Evolutionary conservation across 1,284 basidiomycete genomes (phyloP).

Genomic region (Bondarzewia mesenterica): DNA sequence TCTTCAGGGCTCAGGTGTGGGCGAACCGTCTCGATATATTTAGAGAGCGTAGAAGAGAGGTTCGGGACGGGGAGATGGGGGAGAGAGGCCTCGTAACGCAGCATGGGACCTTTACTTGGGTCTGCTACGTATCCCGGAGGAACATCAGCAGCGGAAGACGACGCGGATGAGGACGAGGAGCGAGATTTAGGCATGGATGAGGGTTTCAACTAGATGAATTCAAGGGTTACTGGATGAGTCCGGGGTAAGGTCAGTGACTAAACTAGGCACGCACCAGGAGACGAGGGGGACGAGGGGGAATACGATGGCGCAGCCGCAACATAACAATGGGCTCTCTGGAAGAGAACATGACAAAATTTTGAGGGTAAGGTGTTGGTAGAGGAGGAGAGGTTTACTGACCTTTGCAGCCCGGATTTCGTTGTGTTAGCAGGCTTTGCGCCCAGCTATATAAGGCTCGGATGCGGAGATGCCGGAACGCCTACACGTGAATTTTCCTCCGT

Average conservation of each 20-base stretch:
- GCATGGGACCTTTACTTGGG: constrained; percentile 56
- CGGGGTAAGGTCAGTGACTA: background rate
- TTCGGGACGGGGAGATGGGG: constrained; percentile 82
- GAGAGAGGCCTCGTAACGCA: constrained; percentile 73
- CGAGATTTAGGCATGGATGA: constrained; percentile 1
- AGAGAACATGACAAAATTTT: background rate
- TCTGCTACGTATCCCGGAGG: constrained; percentile 38
- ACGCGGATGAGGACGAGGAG: constrained; percentile 7
- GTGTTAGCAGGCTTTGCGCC: no score
- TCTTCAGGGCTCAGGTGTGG: constrained; percentile 66
- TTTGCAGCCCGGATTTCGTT: background rate
- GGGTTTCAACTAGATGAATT: background rate
- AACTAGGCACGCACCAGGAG: no score
- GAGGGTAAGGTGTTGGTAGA: background rate
- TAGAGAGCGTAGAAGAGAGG: constrained; percentile 71
- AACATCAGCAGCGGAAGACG: constrained; percentile 15
- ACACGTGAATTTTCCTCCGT: no score
- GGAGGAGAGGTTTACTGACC: background rate
- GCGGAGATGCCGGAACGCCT: no score
- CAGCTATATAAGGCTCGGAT: no score
- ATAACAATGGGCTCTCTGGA: background rate
- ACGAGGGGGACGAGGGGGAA: background rate
- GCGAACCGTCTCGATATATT: constrained; percentile 80
- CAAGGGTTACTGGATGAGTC: background rate
- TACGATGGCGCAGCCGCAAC: background rate